Percentiles rank a stretch among this genome's conserved stretches.
Evolutionary conservation across 192 early-diverging fungal species (phyloP).

Genomic region (Polychytrium aggregatum): DNA sequence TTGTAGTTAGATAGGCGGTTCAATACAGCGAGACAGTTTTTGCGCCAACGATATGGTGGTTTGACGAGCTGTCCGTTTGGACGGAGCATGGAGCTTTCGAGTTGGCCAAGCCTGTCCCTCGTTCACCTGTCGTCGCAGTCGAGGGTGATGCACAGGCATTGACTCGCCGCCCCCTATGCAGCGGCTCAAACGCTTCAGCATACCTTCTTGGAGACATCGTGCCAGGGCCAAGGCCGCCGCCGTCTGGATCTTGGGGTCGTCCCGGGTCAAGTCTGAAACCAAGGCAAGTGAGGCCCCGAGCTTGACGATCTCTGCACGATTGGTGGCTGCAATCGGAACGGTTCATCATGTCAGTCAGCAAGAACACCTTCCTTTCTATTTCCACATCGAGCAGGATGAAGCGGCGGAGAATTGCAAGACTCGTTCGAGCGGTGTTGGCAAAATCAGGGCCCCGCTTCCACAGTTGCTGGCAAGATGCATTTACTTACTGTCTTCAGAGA

Average conservation of each 20-base stretch:
- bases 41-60: no score
- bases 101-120: not conserved
- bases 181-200: not conserved
- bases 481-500: constrained; percentile 44
- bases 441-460: no score
- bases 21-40: no score
- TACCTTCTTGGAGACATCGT: constrained; percentile 22
- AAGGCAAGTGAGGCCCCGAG: constrained; percentile 9
- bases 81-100: constrained; percentile 6
- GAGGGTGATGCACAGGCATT: not conserved
- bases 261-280: constrained; percentile 5
- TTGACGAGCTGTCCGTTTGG: not conserved
- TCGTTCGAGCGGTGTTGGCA: no score
- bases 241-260: constrained; percentile 13
- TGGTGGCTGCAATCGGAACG: constrained; percentile 3
- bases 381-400: no score
- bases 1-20: no score
- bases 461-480: no score
- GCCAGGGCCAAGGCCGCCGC: constrained; percentile 15
- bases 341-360: no score
- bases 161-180: constrained; percentile 2
- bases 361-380: no score
- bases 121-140: not conserved
- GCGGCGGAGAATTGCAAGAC: no score
- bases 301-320: constrained; percentile 19